A percentile compares a stretch with the other conserved stretches of the same genome.
These are phyloP conservation scores for Monilinia polystroma DNA, from an alignment of 2,329 filamentous ascomycete genomes.

Conservation along the genomic window DNA sequence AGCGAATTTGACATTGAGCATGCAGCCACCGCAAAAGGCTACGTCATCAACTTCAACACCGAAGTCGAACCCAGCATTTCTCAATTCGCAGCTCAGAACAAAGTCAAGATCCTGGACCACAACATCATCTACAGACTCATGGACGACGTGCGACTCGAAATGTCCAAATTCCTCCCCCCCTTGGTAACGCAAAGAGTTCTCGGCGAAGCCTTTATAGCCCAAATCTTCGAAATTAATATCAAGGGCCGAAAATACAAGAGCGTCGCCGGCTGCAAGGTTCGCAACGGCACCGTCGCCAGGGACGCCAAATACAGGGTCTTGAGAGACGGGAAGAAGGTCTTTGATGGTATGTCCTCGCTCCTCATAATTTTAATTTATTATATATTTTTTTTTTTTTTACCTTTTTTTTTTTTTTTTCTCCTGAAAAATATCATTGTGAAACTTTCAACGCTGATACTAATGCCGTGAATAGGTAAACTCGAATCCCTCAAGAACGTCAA, in stretches of 20 bases:
- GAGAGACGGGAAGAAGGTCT: slow-evolving; percentile 68
- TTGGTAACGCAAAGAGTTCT: slow-evolving; percentile 67
- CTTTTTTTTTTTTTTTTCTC: neutral
- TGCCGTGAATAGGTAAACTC: slow-evolving; percentile 61
- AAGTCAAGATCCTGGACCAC: slow-evolving; percentile 78
- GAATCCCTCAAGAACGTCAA: slow-evolving; percentile 86
- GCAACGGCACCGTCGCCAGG: slow-evolving; percentile 72
- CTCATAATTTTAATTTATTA: slow-evolving; percentile 25
- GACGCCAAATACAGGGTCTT: slow-evolving; percentile 68
- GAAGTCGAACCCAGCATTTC: slow-evolving; percentile 65
- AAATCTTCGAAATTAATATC: slow-evolving; percentile 81
- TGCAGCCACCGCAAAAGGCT: slow-evolving; percentile 71
- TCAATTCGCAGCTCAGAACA: slow-evolving; percentile 65
- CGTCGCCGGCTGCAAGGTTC: slow-evolving; percentile 84
- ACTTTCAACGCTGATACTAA: too few species aligned
- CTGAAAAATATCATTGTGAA: too few species aligned
- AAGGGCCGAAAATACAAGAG: slow-evolving; percentile 68
- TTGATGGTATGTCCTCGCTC: slow-evolving; percentile 66
- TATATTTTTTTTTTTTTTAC: slow-evolving; percentile 19
- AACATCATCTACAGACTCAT: slow-evolving; percentile 81
- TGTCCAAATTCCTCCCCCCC: slow-evolving; percentile 70
- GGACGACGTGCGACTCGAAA: slow-evolving; percentile 66
- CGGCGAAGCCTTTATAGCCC: slow-evolving; percentile 83
- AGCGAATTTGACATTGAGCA: slow-evolving; percentile 87
- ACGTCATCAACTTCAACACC: slow-evolving; percentile 86